A percentile compares a stretch with the other conserved stretches of the same genome.
Evolutionary conservation across 1,284 basidiomycete genomes (phyloP).

Genomic region (Leccinum fuscescens): DNA sequence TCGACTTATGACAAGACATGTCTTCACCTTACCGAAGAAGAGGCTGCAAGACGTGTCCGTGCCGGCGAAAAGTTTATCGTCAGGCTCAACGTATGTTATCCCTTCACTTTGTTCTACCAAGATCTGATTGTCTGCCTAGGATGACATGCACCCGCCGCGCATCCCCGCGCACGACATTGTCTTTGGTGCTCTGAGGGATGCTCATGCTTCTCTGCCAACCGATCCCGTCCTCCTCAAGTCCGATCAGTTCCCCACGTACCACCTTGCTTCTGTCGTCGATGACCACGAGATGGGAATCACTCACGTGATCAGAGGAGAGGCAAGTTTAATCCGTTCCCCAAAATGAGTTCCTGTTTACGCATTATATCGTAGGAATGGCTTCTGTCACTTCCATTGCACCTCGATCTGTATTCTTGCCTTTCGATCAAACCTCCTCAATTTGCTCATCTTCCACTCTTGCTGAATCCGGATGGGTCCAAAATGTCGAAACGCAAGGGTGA

Average conservation of each 20-base stretch:
- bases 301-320: conserved; percentile 94
- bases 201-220: conserved; percentile 74
- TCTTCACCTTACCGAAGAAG: conserved; percentile 82
- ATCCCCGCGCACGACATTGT: conserved; percentile 63
- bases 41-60: conserved; percentile 70
- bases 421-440: conserved; percentile 75
- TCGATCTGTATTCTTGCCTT: conserved; percentile 85
- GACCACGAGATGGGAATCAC: conserved; percentile 96
- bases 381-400: conserved; percentile 89
- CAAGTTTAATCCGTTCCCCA: conserved; percentile 30
- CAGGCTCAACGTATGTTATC: conserved; percentile 74
- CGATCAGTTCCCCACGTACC: conserved; percentile 94
- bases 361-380: conserved; percentile 80
- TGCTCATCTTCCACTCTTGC: conserved; percentile 87
- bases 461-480: conserved; percentile 91
- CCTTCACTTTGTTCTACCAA: conserved; percentile 7
- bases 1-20: conserved; percentile 85
- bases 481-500: conserved; percentile 94
- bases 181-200: conserved; percentile 73
- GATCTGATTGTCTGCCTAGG: conserved; percentile 38
- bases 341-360: background rate
- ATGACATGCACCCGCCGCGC: conserved; percentile 50
- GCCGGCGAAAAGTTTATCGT: conserved; percentile 80
- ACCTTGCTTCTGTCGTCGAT: conserved; percentile 94
- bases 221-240: conserved; percentile 94